Conservation (phyloP, 1,284 basidiomycete species). For the Hemileia vastatrix region DNA sequence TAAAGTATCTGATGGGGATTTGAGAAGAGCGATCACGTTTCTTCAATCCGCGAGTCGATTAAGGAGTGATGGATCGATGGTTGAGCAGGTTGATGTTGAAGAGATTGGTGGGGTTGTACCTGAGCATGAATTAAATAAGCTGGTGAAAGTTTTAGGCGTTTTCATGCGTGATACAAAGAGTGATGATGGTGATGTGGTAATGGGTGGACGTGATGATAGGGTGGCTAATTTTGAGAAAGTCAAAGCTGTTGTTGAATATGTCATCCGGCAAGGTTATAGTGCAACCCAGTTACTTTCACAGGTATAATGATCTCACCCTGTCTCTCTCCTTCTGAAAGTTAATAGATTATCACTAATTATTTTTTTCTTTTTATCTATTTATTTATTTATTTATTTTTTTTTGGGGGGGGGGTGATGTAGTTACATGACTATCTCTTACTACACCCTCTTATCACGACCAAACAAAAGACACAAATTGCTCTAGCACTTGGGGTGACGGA, state of each 20-base stretch:
- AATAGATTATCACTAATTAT: neutral
- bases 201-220: slow-evolving; percentile 45
- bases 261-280: slow-evolving; percentile 83
- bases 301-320: slow-evolving; percentile 53
- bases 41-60: slow-evolving; percentile 89
- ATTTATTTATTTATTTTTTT: slow-evolving; percentile 21
- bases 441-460: slow-evolving; percentile 67
- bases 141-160: slow-evolving; percentile 67
- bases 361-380: slow-evolving; percentile 1
- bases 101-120: slow-evolving; percentile 97
- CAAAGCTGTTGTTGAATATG: slow-evolving; percentile 59
- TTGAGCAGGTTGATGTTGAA: slow-evolving; percentile 54
- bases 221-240: slow-evolving; percentile 59
- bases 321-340: too few species aligned
- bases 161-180: slow-evolving; percentile 48
- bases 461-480: slow-evolving; percentile 72
- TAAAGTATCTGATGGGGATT: slow-evolving; percentile 74
- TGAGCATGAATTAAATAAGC: slow-evolving; percentile 57
- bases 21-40: slow-evolving; percentile 96
- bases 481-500: slow-evolving; percentile 87
- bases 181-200: slow-evolving; percentile 51
- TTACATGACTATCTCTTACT: slow-evolving; percentile 80
- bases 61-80: neutral
- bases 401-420: too few species aligned
- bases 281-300: slow-evolving; percentile 81